Evolutionary conservation across 2,329 filamentous ascomycete genomes (phyloP), one percentile per base, ranked within the genome.

Genomic region (Sarocladiaceae sp.): DNA sequence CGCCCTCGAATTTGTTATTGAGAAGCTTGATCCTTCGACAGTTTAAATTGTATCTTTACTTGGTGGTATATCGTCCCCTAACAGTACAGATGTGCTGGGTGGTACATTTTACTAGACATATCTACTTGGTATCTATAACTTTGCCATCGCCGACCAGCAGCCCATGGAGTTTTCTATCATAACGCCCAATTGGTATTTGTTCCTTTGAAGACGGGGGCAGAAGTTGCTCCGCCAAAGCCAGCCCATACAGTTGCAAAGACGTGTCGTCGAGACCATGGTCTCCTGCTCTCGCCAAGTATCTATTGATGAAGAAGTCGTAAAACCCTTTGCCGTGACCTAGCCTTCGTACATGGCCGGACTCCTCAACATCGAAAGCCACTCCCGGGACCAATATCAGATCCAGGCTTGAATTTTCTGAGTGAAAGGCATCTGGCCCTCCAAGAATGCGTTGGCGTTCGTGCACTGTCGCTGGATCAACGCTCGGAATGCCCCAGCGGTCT

Each of bases 401-500:
- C 37, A 99, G 74, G 8, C 79, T 79, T 4, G 71, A 58, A 54
- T 66, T 61, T 58, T 73, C 65, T 25, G 76, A 69, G 42, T 65
- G 64, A 50, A 70, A 62, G 5, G 63, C 68, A 35, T 73, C 84
- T 2, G 72, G 71, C 12, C 81, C 82, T 36, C 87, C 87, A 52
- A 96, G 80, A 54, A 90, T 86, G 59, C 92, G 90, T 59, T 83
- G 78, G 60, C 92, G 80, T 55, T 76, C 70, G 46, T 76, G 66
- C 3, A 95, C 77, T 2, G 87, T 87, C 18, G 79, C 74, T 48
- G 78, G 72, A 55, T 83, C 77, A 53, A 96, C 81, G 28, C 88
- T 93, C n/a, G 94, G 94, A 57, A 99, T 99, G 10, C 91, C 92
- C 94, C 94, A 99, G 65, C 80, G 83, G 69, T 99, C 94, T 36